Percentiles rank a stretch among this genome's conserved stretches.
Evolutionary conservation across 2,329 filamentous ascomycete species (phyloP).

Genomic region (Celoporthe dispersa): DNA sequence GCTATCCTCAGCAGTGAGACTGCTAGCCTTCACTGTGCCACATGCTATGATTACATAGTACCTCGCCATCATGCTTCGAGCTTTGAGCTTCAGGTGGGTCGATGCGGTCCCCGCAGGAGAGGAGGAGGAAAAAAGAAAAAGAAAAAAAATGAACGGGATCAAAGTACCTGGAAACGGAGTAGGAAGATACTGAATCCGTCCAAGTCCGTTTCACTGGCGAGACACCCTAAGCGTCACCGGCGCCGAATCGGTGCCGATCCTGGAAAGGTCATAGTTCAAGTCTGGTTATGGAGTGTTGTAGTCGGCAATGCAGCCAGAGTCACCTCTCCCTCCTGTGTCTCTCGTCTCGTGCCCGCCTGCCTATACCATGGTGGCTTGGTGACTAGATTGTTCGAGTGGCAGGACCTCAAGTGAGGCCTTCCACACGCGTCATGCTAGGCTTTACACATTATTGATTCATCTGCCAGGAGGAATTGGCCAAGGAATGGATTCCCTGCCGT

Average conservation of each 20-base stretch:
- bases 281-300: background rate
- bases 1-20: slow-evolving; percentile 3
- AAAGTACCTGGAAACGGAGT: background rate
- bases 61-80: background rate
- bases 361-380: background rate
- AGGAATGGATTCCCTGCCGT: background rate
- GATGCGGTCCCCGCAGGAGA: background rate
- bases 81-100: background rate
- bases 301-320: no score
- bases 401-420: background rate
- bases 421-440: background rate
- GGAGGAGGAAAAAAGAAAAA: background rate
- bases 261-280: background rate
- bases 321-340: background rate
- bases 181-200: background rate
- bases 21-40: background rate
- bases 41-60: no score
- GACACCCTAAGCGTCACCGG: background rate
- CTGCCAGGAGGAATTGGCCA: background rate
- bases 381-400: background rate
- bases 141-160: background rate
- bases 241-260: background rate
- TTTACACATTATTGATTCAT: background rate
- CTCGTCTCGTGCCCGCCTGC: background rate
- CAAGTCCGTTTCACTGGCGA: background rate